These are phyloP conservation scores for Trypanosoma boissoni DNA, from an alignment of 208 protist species.

Conservation along the genomic window DNA sequence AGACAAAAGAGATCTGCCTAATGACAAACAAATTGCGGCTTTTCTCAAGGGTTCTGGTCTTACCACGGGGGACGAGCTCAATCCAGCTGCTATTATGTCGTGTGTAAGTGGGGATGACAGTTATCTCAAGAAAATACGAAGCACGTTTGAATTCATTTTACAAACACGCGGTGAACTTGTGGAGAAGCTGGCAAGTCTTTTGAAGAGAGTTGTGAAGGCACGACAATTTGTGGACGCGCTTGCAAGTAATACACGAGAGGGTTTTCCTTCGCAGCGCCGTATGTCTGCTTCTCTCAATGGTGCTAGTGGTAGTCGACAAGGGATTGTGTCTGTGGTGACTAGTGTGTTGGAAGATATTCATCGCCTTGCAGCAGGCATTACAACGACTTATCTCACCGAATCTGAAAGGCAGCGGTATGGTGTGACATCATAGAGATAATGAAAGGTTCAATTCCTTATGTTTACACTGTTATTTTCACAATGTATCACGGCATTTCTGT, in stretches of 20 bases:
- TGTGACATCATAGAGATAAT: constrained; percentile 19
- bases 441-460: too few relatives aligned
- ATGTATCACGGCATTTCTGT: neutral
- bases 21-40: neutral
- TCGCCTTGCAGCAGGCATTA: constrained; percentile 42
- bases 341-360: constrained; percentile 64
- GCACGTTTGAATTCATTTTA: constrained; percentile 83
- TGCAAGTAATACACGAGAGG: constrained; percentile 23
- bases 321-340: constrained; percentile 37
- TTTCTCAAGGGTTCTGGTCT: neutral
- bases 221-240: constrained; percentile 69
- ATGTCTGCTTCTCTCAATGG: neutral
- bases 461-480: neutral
- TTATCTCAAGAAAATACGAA: constrained; percentile 60
- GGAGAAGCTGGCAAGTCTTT: constrained; percentile 57
- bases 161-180: constrained; percentile 63
- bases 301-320: constrained; percentile 2
- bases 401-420: constrained; percentile 68
- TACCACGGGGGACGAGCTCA: neutral
- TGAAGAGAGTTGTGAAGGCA: constrained; percentile 51
- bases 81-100: constrained; percentile 18
- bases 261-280: neutral
- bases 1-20: neutral
- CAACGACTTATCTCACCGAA: constrained; percentile 44
- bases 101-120: constrained; percentile 42